Percentiles rank a stretch among this genome's conserved stretches.
These are phyloP conservation scores for Euphrasia arctica DNA, from an alignment of 305 asterid genomes.

Conservation along the genomic window DNA sequence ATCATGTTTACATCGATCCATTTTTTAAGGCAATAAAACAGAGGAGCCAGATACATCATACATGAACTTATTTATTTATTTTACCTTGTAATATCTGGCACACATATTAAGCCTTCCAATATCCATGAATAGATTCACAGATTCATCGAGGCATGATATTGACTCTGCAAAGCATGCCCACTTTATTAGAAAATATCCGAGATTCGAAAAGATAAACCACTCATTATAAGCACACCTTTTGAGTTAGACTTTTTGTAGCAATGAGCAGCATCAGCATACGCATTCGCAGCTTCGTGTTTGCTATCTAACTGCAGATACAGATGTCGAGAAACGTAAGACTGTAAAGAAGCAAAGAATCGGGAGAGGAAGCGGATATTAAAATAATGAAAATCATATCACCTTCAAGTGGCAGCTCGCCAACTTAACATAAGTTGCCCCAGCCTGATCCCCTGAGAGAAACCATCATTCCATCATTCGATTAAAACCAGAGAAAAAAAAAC, in stretches of 20 bases:
- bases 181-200: background rate
- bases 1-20: background rate
- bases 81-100: constrained; percentile 65
- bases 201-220: background rate
- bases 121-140: constrained; percentile 37
- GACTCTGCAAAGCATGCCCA: constrained; percentile 38
- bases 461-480: constrained; percentile 6
- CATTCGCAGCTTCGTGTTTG: constrained; percentile 79
- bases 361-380: background rate
- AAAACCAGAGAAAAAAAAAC: background rate
- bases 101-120: constrained; percentile 55
- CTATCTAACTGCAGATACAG: constrained; percentile 58
- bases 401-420: constrained; percentile 68
- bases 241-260: constrained; percentile 59
- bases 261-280: constrained; percentile 78
- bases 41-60: constrained; percentile 13
- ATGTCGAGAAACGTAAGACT: constrained; percentile 11
- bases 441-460: constrained; percentile 62
- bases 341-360: background rate
- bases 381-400: constrained; percentile 35
- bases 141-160: constrained; percentile 46
- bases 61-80: constrained; percentile 3
- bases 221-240: constrained; percentile 36
- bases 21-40: background rate
- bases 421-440: constrained; percentile 69